A percentile compares a stretch with the other conserved stretches of the same genome.
These are phyloP conservation scores for Clitopilus hobsonii DNA, from an alignment of 768 basidiomycete species.

Conservation along the genomic window DNA sequence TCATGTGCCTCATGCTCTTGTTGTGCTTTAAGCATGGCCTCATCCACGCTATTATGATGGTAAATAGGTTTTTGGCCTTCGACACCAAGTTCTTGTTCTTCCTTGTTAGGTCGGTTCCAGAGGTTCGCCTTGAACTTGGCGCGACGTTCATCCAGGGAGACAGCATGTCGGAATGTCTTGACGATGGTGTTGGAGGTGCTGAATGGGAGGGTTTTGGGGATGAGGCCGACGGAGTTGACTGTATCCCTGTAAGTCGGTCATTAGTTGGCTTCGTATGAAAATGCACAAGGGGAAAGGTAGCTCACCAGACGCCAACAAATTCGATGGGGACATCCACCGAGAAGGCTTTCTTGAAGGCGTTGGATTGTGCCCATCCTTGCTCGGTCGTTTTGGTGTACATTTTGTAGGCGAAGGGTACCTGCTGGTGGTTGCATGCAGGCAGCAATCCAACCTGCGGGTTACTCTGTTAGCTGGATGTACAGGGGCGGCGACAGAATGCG, in stretches of 20 bases:
- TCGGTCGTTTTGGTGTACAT: conserved; percentile 34
- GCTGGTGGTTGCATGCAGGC: conserved; percentile 24
- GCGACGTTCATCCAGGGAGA: conserved; percentile 45
- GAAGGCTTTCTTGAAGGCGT: conserved; percentile 41
- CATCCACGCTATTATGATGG: conserved; percentile 8
- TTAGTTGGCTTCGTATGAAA: not conserved
- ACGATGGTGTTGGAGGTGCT: conserved; percentile 38
- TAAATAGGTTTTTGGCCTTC: conserved; percentile 10
- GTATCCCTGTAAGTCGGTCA: conserved; percentile 36
- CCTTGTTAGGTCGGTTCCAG: conserved; percentile 23
- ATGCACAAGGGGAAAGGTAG: not conserved
- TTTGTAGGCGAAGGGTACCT: conserved; percentile 54
- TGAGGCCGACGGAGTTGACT: conserved; percentile 43
- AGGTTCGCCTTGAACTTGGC: conserved; percentile 41
- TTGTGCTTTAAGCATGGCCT: not conserved
- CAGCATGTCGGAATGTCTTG: conserved; percentile 42
- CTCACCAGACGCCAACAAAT: conserved; percentile 48
- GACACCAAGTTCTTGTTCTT: conserved; percentile 26
- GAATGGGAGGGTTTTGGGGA: conserved; percentile 38
- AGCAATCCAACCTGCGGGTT: not conserved
- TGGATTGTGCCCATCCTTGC: conserved; percentile 21
- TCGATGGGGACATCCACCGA: conserved; percentile 38
- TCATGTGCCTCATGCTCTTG: not conserved
- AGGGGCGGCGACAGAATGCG: conserved; percentile 19
- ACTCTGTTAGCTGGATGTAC: not conserved